Evolutionary conservation across 495 filamentous ascomycete species (phyloP), one percentile per base, ranked within the genome.

Genomic region (Cenococcum geophilum): DNA sequence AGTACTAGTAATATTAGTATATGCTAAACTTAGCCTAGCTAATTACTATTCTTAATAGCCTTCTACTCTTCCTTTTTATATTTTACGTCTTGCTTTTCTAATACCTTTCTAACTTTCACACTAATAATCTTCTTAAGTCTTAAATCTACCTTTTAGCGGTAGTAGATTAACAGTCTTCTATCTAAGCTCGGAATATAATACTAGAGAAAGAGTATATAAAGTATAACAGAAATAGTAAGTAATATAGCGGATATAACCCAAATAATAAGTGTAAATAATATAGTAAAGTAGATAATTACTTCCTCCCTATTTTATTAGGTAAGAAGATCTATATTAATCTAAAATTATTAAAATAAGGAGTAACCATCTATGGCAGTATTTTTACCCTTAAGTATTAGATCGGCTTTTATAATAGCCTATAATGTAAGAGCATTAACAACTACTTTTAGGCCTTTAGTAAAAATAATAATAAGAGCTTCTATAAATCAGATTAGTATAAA

Each of bases 401-500:
- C 80, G 51, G 86, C 79, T 32, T 82, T 74, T 69, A 85, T 81
- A 52, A 95, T 90, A 0, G 89, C 87, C 67, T 87, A 92, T 5
- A 98, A 78, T 0, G 91, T 95, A 59, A 97, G 74, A 18, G 83
- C 89, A 70, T 98, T 98, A 71, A 97, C 78, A 57, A 85, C 87
- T 68, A 95, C 89, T 60, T 92, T 87, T 14, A 93, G 93, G 0
- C 91, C 92, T 74, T 95, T 88, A 43, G 91, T 92, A 64, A 97
- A 80, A 54, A 96, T 75, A 32, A 91, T 84, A 51, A 90, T 87
- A 70, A 96, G 81, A 86, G 93, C 96, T 55, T 87, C 89, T 89
- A 63, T 1, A 25, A 51, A 18, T 4, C 27, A 58, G 54, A 50
- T 62, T 32, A 62, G 55, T 12, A 10, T 45, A 14, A 45, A 45